Conservation (phyloP, 2,329 filamentous ascomycete species). For the Colletotrichum magnum region DNA sequence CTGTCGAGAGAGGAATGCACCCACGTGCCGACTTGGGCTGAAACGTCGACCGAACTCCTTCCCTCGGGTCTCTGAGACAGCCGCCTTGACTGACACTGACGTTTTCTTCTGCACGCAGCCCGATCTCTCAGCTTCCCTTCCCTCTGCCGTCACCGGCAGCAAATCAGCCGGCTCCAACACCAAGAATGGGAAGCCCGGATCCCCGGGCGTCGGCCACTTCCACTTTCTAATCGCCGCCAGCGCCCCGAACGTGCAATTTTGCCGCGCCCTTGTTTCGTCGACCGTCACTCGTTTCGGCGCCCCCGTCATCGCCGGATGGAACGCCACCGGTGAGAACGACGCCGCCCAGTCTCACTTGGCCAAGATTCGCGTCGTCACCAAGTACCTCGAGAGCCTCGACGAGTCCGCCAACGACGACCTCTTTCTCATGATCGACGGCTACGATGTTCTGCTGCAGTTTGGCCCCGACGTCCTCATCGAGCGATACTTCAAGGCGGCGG, state of each 20-base stretch:
- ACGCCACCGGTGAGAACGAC: constrained; percentile 52
- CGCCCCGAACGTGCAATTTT: constrained; percentile 52
- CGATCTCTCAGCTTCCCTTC: constrained; percentile 38
- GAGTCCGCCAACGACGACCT: constrained; percentile 66
- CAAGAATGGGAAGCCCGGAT: constrained; percentile 23
- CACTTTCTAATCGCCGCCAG: constrained; percentile 57
- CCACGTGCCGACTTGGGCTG: constrained; percentile 31
- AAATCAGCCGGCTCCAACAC: constrained; percentile 25
- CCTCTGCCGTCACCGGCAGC: constrained; percentile 25
- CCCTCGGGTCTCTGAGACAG: constrained; percentile 23
- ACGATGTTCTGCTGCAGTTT: constrained; percentile 76
- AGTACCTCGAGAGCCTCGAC: constrained; percentile 51
- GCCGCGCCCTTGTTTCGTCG: constrained; percentile 56
- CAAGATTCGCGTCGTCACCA: constrained; percentile 54
- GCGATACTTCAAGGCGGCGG: constrained; percentile 70
- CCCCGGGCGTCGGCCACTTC: constrained; percentile 43
- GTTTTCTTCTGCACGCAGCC: constrained; percentile 26
- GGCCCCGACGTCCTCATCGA: constrained; percentile 73
- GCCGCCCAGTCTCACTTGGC: constrained; percentile 55
- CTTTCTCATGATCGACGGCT: constrained; percentile 74
- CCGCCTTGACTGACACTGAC: constrained; percentile 33
- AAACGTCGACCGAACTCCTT: constrained; percentile 34
- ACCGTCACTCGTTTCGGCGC: constrained; percentile 54
- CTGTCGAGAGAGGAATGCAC: constrained; percentile 14
- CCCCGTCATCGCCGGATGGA: constrained; percentile 56